These are phyloP conservation scores for Penicillium pancosmium DNA, from an alignment of 495 filamentous ascomycete species.

Conservation along the genomic window DNA sequence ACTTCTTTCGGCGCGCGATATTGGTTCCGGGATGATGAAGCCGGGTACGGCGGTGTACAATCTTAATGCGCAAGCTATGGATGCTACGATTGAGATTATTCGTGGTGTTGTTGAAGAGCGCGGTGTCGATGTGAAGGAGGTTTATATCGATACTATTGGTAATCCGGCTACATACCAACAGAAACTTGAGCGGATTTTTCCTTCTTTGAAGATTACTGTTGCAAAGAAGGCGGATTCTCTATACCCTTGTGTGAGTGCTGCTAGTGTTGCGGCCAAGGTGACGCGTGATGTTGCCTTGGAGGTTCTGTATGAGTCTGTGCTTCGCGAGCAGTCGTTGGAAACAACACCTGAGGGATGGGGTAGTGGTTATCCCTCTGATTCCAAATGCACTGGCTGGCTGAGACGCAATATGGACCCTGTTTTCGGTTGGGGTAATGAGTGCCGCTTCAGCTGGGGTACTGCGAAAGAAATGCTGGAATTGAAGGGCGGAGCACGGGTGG, in stretches of 20 bases:
- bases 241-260: conserved; percentile 92
- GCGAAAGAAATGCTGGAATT: conserved; percentile 88
- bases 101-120: conserved; percentile 65
- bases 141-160: conserved; percentile 96
- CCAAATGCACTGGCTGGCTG: conserved; percentile 77
- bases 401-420: conserved; percentile 84
- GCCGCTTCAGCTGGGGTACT: conserved; percentile 93
- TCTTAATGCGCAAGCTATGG: conserved; percentile 96
- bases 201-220: conserved; percentile 77
- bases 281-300: conserved; percentile 89
- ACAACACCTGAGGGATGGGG: conserved; percentile 66
- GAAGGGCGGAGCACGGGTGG: conserved; percentile 65
- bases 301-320: conserved; percentile 62
- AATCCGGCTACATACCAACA: conserved; percentile 78
- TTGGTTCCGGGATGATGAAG: conserved; percentile 77
- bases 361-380: conserved; percentile 91
- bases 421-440: conserved; percentile 94
- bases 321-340: conserved; percentile 19
- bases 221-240: conserved; percentile 94
- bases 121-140: conserved; percentile 79
- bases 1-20: conserved; percentile 82
- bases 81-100: conserved; percentile 89
- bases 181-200: conserved; percentile 83
- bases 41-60: conserved; percentile 71
- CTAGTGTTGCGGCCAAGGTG: conserved; percentile 93